A percentile compares a stretch with the other conserved stretches of the same genome.
phyloP scores from a whole-genome alignment of 306 rosid species.

The Medicago ruthenica region DNA sequence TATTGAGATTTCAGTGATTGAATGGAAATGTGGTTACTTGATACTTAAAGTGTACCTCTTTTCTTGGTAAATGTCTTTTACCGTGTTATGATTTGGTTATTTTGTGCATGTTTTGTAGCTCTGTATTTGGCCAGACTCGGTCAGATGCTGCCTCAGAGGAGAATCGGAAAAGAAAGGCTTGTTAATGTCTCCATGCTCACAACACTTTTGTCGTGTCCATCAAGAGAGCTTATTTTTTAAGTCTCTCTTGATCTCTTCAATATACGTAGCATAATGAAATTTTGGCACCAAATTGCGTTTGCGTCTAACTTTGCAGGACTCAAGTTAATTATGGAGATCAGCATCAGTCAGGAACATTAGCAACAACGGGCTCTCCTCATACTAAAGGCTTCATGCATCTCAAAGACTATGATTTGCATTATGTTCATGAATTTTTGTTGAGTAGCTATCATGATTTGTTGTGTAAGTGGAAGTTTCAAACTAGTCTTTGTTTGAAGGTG shows the following conservation, averaged over 20 bases:
- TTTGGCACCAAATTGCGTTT: conserved; percentile 27
- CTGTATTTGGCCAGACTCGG: conserved; percentile 79
- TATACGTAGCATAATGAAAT: conserved; percentile 8
- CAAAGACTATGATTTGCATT: conserved; percentile 30
- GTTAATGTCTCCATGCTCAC: background rate
- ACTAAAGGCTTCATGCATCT: background rate
- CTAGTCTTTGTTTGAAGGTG: background rate
- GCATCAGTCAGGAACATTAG: conserved; percentile 16
- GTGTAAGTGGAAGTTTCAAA: conserved; percentile 2
- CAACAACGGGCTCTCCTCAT: conserved; percentile 9
- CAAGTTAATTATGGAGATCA: conserved; percentile 26
- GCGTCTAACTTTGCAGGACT: conserved; percentile 27
- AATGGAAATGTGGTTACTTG: conserved; percentile 28
- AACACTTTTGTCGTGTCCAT: conserved; percentile 29
- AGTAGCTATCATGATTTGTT: conserved; percentile 31
- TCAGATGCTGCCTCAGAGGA: conserved; percentile 53
- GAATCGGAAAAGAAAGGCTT: conserved; percentile 65
- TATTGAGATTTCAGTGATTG: conserved; percentile 19
- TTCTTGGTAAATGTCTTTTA: background rate
- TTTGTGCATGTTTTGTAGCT: conserved; percentile 57
- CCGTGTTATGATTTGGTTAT: conserved; percentile 16
- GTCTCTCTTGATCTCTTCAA: conserved; percentile 24
- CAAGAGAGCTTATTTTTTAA: conserved; percentile 26
- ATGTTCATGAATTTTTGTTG: conserved; percentile 5
- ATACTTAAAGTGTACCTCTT: background rate